A percentile compares a stretch with the other conserved stretches of the same genome.
Conservation (phyloP, 345 rosid species). For the Brassica juncea region DNA sequence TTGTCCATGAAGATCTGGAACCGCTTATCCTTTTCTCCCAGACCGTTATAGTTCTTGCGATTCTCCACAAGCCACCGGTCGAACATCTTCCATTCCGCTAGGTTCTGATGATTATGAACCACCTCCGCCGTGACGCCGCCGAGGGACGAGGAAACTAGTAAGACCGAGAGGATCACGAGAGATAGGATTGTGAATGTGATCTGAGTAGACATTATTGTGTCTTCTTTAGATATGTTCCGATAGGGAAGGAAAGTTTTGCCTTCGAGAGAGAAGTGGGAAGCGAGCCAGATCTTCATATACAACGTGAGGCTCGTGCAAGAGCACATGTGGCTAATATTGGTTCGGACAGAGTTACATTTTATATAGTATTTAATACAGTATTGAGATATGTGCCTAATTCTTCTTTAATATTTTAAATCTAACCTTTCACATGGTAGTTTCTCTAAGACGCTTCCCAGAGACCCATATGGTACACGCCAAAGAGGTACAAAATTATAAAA, state of each 20-base stretch:
- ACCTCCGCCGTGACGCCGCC: conserved; percentile 18
- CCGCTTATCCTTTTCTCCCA: conserved; percentile 26
- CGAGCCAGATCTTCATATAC: background rate
- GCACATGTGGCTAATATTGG: background rate
- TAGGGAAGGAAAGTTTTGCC: conserved; percentile 14
- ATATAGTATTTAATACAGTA: background rate
- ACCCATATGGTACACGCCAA: too few species aligned
- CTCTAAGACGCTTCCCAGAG: too few species aligned
- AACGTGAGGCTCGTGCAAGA: background rate
- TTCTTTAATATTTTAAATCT: background rate
- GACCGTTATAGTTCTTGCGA: conserved; percentile 41
- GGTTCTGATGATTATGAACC: conserved; percentile 8
- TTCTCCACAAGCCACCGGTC: conserved; percentile 54
- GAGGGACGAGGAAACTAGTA: conserved; percentile 16
- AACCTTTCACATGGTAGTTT: too few species aligned
- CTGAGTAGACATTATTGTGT: conserved; percentile 5
- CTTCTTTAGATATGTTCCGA: conserved; percentile 3
- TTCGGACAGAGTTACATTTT: background rate
- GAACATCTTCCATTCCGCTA: conserved; percentile 24
- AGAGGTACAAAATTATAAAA: too few species aligned
- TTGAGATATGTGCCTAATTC: background rate
- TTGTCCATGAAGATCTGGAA: conserved; percentile 36
- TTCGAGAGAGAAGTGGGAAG: background rate
- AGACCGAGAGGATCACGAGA: conserved; percentile 12
- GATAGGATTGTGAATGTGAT: background rate